Evolutionary conservation across 2,329 filamentous ascomycete genomes (phyloP).

Genomic region (Lecanicillium sp.): DNA sequence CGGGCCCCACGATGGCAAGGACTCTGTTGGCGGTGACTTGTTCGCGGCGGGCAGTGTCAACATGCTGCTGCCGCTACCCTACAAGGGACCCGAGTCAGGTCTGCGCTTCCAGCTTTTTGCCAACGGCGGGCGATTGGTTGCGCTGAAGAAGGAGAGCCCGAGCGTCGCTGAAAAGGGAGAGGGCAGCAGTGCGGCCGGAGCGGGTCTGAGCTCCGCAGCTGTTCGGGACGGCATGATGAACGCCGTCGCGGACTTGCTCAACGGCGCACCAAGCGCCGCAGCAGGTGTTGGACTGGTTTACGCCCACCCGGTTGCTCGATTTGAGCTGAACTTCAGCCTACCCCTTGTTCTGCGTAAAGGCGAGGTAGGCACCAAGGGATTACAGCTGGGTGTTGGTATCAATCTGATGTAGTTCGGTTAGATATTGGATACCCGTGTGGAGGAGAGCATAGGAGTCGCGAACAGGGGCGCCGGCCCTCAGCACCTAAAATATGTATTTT

Average conservation of each 20-base stretch:
- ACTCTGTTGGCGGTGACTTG: constrained; percentile 85
- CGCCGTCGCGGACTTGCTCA: constrained; percentile 65
- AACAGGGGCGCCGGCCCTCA: neutral
- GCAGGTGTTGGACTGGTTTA: constrained; percentile 90
- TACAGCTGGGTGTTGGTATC: constrained; percentile 94
- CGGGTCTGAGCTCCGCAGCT: constrained; percentile 32
- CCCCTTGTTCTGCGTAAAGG: constrained; percentile 75
- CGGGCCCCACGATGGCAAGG: constrained; percentile 77
- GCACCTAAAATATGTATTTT: constrained; percentile 1
- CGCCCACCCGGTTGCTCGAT: constrained; percentile 85
- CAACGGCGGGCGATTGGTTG: constrained; percentile 80
- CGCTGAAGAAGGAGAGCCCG: constrained; percentile 54
- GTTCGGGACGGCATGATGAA: constrained; percentile 48
- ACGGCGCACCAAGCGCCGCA: constrained; percentile 75
- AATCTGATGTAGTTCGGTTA: constrained; percentile 67
- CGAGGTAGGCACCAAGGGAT: constrained; percentile 82
- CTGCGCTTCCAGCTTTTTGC: constrained; percentile 85
- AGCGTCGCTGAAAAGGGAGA: constrained; percentile 35
- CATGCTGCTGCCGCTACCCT: constrained; percentile 77
- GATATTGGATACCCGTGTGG: neutral
- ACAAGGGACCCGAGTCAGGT: constrained; percentile 73
- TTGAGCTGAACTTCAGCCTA: constrained; percentile 92
- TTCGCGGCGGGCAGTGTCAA: constrained; percentile 87
- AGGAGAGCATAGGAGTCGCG: neutral
- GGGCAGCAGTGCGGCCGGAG: constrained; percentile 23